Base-by-base conservation (phyloP, 768 basidiomycete genomes). In the Pulveroboletus ravenelii region DNA sequence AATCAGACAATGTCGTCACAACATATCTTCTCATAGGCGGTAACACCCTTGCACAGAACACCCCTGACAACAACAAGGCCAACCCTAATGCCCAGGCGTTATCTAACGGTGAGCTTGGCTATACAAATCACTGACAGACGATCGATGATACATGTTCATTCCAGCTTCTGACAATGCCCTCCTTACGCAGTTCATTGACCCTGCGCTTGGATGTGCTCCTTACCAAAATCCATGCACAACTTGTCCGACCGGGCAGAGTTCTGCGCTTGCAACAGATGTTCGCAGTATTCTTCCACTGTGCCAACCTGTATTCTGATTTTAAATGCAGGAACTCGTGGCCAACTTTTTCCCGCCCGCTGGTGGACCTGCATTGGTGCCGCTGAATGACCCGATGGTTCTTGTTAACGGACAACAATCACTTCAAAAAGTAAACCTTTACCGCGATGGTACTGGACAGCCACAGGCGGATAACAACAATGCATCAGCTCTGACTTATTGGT, bases 1-100 rank as follows among this genome's bases (percentile, higher is more conserved):
- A 61, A 59, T 64, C 63, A 14, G 63, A 64, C 30, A 64, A 64
- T 13, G 53, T 66, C 3, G 25, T 66, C 17, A 66, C 63, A 10
- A 63, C 63, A 25, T 64, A 64, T 51, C 64, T 66, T 29, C 43
- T 64, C 7, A 50, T 66, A 18, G 49, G 46, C 1, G 27, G 20
- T 2, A 52, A 66, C 18, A 66, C 64, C 3, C 59, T 64, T 17
- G 55, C 61, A 3, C 63, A 64, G 41, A 63, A 64, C 7, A 66
- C 64, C 23, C 63, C 63, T 2, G 45, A 6, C 9, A 64, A 63
- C 37, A 51, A 47, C 34, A 45, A 66, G 31, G 64, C 62, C 8
- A 64, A 66, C 17, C 62, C 63, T 3, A 4, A 47, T 20, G 62
- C 63, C 13, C 39, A 49, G 27, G 64, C 56, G 29, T 45, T 66